Evolutionary conservation across 306 rosid species (phyloP), one percentile per base, ranked within the genome.

Genomic region (Citrullus mucosospermus): DNA sequence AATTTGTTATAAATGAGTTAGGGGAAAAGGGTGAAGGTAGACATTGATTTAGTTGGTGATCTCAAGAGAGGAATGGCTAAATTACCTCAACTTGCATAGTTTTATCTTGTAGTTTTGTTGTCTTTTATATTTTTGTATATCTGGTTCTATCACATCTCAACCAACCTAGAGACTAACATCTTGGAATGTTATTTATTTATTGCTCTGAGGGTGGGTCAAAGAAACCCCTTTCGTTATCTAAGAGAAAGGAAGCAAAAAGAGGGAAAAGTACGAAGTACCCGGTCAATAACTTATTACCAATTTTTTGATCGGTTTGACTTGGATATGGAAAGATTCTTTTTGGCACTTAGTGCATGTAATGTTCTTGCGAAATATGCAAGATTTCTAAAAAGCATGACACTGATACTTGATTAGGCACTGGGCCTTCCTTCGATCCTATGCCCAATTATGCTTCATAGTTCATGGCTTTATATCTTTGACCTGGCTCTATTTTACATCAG

Each of bases 401-500:
- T 20, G 50, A 1, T 54, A 72, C 77, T 72, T 72, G 59, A 4
- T 5, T 25, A 6, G 43, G 59, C 1, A n/a, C 22, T 15, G 13
- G 57, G 25, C 58, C 8, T 9, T 70, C n/a, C 57, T 71, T 51
- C 8, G 7, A 72, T 75, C 34, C 48, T 34, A 15, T 53, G 30
- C 78, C 9, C 36, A 75, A 11, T 8, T 55, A 12, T 76, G 55
- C 59, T 44, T 39, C 80, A 50, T 78, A 34, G 25, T 44, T 39
- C 80, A 50, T 78, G 51, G 25, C 55, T 72, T 79, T 74, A 63
- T 63, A 39, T 53, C 74, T 80, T 38, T 60, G 10, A 41, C 61
- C 80, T 61, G 53, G 48, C 75, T 83, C 83, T 87, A 28, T 83
- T 70, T 80, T 81, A 41, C 44, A 28, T 75, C 85, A 95, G 99